Conservation (phyloP, 2,329 filamentous ascomycete genomes). For the Didymella lethalis region DNA sequence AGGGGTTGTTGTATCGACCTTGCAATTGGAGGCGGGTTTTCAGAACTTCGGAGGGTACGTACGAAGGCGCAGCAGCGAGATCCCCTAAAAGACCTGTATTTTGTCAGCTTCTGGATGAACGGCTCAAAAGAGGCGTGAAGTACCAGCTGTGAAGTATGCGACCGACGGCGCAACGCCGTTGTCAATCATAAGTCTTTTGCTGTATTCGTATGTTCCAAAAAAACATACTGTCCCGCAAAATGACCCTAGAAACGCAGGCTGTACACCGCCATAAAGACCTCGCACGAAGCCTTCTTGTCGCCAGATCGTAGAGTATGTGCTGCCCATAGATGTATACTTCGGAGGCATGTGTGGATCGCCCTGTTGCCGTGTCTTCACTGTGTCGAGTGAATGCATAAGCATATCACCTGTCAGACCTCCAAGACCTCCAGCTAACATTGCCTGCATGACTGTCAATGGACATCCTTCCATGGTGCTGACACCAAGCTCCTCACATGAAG, state of each 20-base stretch:
- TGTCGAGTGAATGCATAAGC: constrained; percentile 98
- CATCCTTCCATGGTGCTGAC: constrained; percentile 10
- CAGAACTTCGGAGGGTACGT: constrained; percentile 95
- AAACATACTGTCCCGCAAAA: constrained; percentile 95
- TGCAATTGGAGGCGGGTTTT: constrained; percentile 97
- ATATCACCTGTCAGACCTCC: constrained; percentile 95
- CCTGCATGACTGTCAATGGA: constrained; percentile 60
- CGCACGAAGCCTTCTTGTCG: constrained; percentile 87
- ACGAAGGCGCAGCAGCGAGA: constrained; percentile 87
- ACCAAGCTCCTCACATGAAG: constrained; percentile 52
- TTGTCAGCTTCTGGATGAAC: constrained; percentile 1
- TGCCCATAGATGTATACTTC: constrained; percentile 88
- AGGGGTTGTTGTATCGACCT: constrained; percentile 92
- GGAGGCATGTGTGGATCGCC: constrained; percentile 92
- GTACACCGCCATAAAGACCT: constrained; percentile 92
- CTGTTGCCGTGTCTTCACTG: constrained; percentile 97
- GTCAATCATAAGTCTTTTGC: constrained; percentile 89
- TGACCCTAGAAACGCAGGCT: constrained; percentile 88
- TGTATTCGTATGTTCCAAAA: constrained; percentile 96
- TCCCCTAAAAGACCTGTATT: constrained; percentile 83
- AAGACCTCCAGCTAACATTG: constrained; percentile 93
- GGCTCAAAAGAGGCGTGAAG: background rate
- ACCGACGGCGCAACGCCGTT: constrained; percentile 80
- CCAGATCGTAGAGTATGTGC: constrained; percentile 91
- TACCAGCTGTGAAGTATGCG: constrained; percentile 86